Evolutionary conservation across 192 early-diverging fungal genomes (phyloP).

Genomic region (Rhizophagus prolifer): DNA sequence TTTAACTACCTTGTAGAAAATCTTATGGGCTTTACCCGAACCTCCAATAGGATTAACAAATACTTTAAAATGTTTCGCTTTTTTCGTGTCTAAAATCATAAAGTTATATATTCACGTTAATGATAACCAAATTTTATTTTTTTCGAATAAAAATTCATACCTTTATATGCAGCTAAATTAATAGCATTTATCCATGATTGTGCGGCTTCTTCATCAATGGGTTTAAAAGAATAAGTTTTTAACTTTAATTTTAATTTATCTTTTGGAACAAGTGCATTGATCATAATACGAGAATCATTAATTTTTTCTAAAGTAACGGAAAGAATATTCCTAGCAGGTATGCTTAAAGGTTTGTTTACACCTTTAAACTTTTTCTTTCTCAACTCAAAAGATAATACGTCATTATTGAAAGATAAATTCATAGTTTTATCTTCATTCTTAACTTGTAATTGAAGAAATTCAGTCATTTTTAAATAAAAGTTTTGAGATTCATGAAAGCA

Average conservation of each 20-base stretch:
- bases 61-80: constrained; percentile 48
- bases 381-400: neutral
- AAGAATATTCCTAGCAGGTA: neutral
- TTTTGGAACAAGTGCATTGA: neutral
- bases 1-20: constrained; percentile 54
- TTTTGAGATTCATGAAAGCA: too few species aligned
- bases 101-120: neutral
- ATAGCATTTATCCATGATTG: neutral
- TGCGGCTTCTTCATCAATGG: neutral
- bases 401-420: neutral
- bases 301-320: neutral
- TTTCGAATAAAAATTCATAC: neutral
- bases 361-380: neutral
- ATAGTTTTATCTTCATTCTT: neutral
- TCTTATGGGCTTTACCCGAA: constrained; percentile 57
- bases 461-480: neutral
- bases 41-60: constrained; percentile 78
- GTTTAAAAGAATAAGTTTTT: neutral
- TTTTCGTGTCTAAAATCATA: constrained; percentile 1
- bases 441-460: neutral
- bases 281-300: neutral
- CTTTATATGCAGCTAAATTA: neutral
- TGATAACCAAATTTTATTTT: neutral
- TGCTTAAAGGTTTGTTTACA: neutral
- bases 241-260: neutral